phyloP scores from a whole-genome alignment of 228 moss, liverwort and hornwort species.

The Sphagnum fallax region DNA sequence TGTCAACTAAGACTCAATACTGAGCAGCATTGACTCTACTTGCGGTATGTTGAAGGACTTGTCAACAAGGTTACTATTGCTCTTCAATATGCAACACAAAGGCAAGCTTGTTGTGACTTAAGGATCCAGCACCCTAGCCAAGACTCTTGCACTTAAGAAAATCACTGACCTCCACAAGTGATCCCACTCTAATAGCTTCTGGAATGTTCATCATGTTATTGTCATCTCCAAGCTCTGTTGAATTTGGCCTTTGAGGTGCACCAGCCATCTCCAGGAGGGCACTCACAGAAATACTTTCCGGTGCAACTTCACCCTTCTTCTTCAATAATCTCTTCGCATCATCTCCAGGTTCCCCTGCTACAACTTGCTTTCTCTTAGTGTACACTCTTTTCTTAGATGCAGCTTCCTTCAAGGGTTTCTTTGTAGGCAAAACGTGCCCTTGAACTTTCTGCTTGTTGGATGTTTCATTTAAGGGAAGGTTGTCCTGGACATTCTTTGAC shows the following conservation, averaged over 20 bases:
- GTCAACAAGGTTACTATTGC: not conserved
- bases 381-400: slow-evolving; percentile 8
- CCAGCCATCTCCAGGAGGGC: not conserved
- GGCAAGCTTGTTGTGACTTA: too few species aligned
- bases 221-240: slow-evolving; percentile 15
- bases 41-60: too few species aligned
- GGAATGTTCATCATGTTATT: slow-evolving; percentile 17
- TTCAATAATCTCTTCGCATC: slow-evolving; percentile 5
- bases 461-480: too few species aligned
- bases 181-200: slow-evolving; percentile 36
- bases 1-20: too few species aligned
- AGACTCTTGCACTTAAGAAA: not conserved
- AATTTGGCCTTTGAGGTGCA: slow-evolving; percentile 10
- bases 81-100: not conserved
- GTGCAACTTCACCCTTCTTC: not conserved
- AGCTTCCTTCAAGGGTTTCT: not conserved
- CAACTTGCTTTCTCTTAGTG: not conserved
- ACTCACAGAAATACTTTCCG: not conserved
- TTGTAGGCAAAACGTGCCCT: too few species aligned
- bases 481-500: too few species aligned
- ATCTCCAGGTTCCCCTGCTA: not conserved
- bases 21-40: too few species aligned
- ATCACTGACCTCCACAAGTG: slow-evolving; percentile 67
- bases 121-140: not conserved
- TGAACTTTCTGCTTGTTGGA: too few species aligned